Evolutionary conservation across 1,139 yeast species (phyloP), one percentile per base, ranked within the genome.

Genomic region (Nematodospora anomalae): DNA sequence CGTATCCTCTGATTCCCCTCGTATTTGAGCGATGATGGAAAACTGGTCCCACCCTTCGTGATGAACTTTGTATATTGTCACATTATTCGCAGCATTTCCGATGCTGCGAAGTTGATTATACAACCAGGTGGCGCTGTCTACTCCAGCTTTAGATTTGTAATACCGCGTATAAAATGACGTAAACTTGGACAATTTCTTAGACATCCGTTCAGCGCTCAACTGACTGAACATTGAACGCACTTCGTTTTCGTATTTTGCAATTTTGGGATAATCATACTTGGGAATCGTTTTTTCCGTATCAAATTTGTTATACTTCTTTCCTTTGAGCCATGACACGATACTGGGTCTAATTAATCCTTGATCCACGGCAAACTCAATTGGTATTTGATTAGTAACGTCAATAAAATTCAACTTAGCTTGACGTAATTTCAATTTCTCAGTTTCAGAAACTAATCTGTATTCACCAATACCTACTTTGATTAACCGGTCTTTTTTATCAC

Each of bases 141-240:
- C 62, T 0, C 97, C 98, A 16, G 73, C 55, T 16, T 74, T 72
- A 1, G 88, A 75, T 60, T 84, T 83, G 63, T 87, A 89, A 57
- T 84, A 86, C 42, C 97, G 74, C 11, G 90, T 83, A 58, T 67
- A 78, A 56, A 85, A 88, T 26, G 86, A 78, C 6, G 90, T 67
- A 53, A 87, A 80, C 37, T 72, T 61, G 23, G 79, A 77, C 57
- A 87, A 67, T 48, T 76, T 76, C 20, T 62, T 60, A 50, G 74
- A 65, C 62, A 86, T 71, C 18, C 63, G 57, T 6, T 64, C 66
- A 37, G 61, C 61, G 45, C 76, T 69, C 41, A 82, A 71, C 3
- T 58, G 38, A 12, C 51, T 51, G 34, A 71, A 57, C 32, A 83
- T 55, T 4, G 55, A 46, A 3, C 57, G 47, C 25, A 87, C 79